Evolutionary conservation across 2,329 filamentous ascomycete genomes (phyloP).

Genomic region (Cylindrodendrum hubeiense): DNA sequence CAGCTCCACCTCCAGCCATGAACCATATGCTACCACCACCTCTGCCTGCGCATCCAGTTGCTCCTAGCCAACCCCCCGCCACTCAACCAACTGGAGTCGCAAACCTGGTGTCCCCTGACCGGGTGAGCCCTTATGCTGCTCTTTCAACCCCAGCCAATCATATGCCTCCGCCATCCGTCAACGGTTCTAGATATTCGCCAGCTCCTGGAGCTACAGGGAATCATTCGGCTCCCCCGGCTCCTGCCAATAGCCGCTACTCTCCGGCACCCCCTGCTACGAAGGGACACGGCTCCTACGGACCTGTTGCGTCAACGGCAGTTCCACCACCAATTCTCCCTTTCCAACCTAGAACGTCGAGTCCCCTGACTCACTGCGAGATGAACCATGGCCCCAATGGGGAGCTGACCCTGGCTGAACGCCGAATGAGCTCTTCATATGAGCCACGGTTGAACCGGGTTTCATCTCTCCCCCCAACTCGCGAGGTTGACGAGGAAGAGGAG

Average conservation of each 20-base stretch:
- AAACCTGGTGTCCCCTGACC: conserved; percentile 66
- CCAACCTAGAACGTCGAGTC: conserved; percentile 74
- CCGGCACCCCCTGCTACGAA: conserved; percentile 58
- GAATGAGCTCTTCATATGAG: conserved; percentile 67
- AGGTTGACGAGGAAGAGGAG: conserved; percentile 71
- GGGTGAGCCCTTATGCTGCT: conserved; percentile 65
- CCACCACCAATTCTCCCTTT: conserved; percentile 66
- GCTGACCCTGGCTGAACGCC: conserved; percentile 58
- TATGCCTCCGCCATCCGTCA: conserved; percentile 49
- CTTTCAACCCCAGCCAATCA: conserved; percentile 53
- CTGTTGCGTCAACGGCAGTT: conserved; percentile 49
- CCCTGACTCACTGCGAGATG: conserved; percentile 73
- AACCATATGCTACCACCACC: conserved; percentile 38
- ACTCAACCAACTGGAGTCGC: conserved; percentile 45
- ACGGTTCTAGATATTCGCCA: conserved; percentile 72
- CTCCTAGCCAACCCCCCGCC: conserved; percentile 27
- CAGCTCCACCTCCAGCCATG: conserved; percentile 39
- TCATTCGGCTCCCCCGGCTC: conserved; percentile 51
- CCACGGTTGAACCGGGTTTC: conserved; percentile 65
- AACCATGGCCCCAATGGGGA: conserved; percentile 55
- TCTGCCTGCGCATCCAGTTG: conserved; percentile 18
- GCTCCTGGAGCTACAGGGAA: conserved; percentile 54
- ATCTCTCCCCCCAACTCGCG: conserved; percentile 71
- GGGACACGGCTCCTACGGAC: conserved; percentile 56
- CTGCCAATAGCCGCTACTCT: conserved; percentile 65